Base-by-base conservation (phyloP, 345 rosid genomes). In the Camelina neglecta region DNA sequence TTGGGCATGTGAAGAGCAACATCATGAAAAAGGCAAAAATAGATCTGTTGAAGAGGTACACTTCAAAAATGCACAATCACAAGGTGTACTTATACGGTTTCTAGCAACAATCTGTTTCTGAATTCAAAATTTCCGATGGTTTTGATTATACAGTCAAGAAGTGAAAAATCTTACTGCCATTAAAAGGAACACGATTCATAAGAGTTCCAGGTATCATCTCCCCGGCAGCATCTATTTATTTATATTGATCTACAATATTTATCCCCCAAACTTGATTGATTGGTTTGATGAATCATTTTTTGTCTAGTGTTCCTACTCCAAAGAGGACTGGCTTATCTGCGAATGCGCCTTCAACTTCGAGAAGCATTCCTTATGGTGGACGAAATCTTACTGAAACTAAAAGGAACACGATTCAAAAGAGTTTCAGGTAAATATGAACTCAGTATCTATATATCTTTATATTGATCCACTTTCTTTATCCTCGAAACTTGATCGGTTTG, bases 11-110 rank as follows among this genome's bases (percentile, higher is more conserved):
- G 58, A 95, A 88, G 86, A 84, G 96, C 86, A 92, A 86, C 79
- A 79, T 92, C 76, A 88, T 92, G 97, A 95, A 90, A 89, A 95
- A 92, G 80, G 87, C 96, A 12, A 95, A 87, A 81, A 18, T 89
- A 56, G 99, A 95, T 31, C 33, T 88, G 65, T 88, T 85, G 33
- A 87, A 88, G 77, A 87, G 99, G 97, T 90, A 81, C 50, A 13
- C 12, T 58, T 65, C 39, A 59, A 29, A 8, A 38, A 16, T 58
- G 12, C 48, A 49, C 54, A 70, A 55, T 71, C 29, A 45, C 59
- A 56, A 70, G 60, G 16, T 44, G 55, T 36, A 10, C 31, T 72
- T 50, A 16, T 16, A 11, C 8, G 63, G 51, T 68, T 39, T 53
- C 41, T 20, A 70, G 65, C 56, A 18, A 42, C 61, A 31, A 16